Base-by-base conservation (phyloP, 371 early-diverging fungal species). In the Syncephalis plumigaleata region DNA sequence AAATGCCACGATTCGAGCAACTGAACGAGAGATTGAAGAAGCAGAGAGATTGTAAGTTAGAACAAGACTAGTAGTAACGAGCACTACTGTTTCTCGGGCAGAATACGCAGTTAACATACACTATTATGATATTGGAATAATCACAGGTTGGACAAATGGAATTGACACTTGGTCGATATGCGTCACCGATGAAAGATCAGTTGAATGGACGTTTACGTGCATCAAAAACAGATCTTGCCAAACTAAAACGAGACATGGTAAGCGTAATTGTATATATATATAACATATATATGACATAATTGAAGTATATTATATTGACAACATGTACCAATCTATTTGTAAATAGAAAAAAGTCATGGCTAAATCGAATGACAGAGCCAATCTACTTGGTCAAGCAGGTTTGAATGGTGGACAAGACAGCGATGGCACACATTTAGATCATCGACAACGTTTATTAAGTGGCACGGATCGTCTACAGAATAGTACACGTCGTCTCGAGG, bases 11-110 rank as follows among this genome's bases (percentile, higher is more conserved):
- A 57, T 75, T 36, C 79, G 80, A 48, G 77, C 85, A 16, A 66
- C 76, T 2, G 81, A 85, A 55, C 75, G 87, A 47, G 89, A 90
- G 61, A 61, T 90, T 13, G 87, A 87, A n/a, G 94, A 94, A 60
- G 82, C 84, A 5, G 77, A 50, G 92, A 91, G 54, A 86, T 93
- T 55, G 87, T 87, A 75, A 48, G 66, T 24, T 9, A 15, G 4
- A 3, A 50, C 31, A 15, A n/a, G 5, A 7, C 4, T 26, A 5
- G 40, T 21, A 13, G 5, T 43, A n/a, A n/a, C n/a, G n/a, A n/a
- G n/a, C n/a, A n/a, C n/a, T n/a, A n/a, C n/a, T n/a, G n/a, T n/a
- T n/a, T n/a, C n/a, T n/a, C n/a, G n/a, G n/a, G n/a, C n/a, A n/a
- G n/a, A n/a, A n/a, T n/a, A n/a, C n/a, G n/a, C 22, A 17, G 16